Percentiles rank a stretch among this genome's conserved stretches.
Evolutionary conservation across 108 stramenopile genomes (phyloP).

Genomic region (Cyclotella cryptica): DNA sequence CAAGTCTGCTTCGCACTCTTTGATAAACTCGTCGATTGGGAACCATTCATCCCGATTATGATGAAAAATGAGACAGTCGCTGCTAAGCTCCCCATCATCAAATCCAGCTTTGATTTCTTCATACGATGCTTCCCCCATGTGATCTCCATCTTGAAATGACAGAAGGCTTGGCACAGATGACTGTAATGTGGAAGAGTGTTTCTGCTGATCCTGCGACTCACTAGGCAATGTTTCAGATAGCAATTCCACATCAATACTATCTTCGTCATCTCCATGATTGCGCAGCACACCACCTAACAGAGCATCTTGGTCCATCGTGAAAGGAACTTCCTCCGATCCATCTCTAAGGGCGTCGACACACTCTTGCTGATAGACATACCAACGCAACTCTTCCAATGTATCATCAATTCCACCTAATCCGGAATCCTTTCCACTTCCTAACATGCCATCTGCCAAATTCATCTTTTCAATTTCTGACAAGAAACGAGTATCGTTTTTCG

Average conservation of each 20-base stretch:
- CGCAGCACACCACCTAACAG: slow-evolving; percentile 54
- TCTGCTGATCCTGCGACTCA: background rate
- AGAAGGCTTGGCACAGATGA: slow-evolving; percentile 24
- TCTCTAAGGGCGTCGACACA: slow-evolving; percentile 55
- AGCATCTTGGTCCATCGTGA: slow-evolving; percentile 55
- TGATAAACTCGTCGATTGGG: slow-evolving; percentile 46
- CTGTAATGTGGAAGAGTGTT: background rate
- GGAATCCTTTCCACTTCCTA: slow-evolving; percentile 42
- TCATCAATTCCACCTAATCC: slow-evolving; percentile 46
- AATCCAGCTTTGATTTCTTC: slow-evolving; percentile 74
- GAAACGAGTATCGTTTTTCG: slow-evolving; percentile 63
- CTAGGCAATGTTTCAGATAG: background rate
- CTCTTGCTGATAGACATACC: slow-evolving; percentile 86
- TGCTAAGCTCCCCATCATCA: slow-evolving; percentile 79
- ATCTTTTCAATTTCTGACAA: slow-evolving; percentile 81
- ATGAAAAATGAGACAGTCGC: slow-evolving; percentile 63
- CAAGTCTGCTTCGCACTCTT: slow-evolving; percentile 9
- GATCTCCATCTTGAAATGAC: slow-evolving; percentile 78
- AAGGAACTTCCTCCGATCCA: slow-evolving; percentile 61
- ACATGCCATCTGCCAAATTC: slow-evolving; percentile 55
- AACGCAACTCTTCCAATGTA: slow-evolving; percentile 70
- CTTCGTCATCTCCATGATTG: slow-evolving; percentile 32
- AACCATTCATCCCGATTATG: slow-evolving; percentile 62
- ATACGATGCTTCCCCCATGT: slow-evolving; percentile 69
- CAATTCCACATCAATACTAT: slow-evolving; percentile 9